Evolutionary conservation across 2,329 filamentous ascomycete species (phyloP), one percentile per base, ranked within the genome.

Genomic region (Sporothrix protearum): DNA sequence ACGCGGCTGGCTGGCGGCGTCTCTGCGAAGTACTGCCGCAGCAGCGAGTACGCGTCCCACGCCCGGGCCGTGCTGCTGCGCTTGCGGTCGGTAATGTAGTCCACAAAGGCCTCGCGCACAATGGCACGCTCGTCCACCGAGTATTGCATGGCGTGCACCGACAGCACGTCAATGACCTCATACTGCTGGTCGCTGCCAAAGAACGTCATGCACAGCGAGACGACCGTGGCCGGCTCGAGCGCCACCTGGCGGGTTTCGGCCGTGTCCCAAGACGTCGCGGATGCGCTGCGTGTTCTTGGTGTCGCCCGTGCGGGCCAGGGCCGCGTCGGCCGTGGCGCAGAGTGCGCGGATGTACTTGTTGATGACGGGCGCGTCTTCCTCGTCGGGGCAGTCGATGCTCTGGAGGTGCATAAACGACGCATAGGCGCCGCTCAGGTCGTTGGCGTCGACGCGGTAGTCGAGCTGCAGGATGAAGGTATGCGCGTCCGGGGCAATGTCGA

Each of bases 121-220:
- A 86, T 80, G 8, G 84, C 84, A 73, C 94, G 89, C 78, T 96
- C 91, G 14, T 86, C 83, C 30, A 89, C 84, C 61, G 92, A 91
- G 79, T 89, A 93, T 71, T 90, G 86, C 75, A 89, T 88, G 4
- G 89, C 87, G 75, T 96, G 90, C 4, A 91, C 85, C 30, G 94
- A 93, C 19, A 98, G 86, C 0, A 96, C 86, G 77, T 97, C 93
- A 73, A 93, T 91, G 4, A 93, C 89, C 73, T 96, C 93, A 74
- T 90, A 88, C 57, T 89, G 85, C 78, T 97, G 92, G 76, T 93
- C 91, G 53, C 91, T 89, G 73, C 88, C 86, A 12, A 97, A 85
- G 75, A 97, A 91, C 55, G 91, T 83, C 59, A 90, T 83, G 73
- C 90, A 91, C n/a, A 97, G 83, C 0, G 88, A 86, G 7, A 90